A percentile compares a stretch with the other conserved stretches of the same genome.
Evolutionary conservation across 1,139 yeast species (phyloP).

Genomic region (Hansenula anomala): DNA sequence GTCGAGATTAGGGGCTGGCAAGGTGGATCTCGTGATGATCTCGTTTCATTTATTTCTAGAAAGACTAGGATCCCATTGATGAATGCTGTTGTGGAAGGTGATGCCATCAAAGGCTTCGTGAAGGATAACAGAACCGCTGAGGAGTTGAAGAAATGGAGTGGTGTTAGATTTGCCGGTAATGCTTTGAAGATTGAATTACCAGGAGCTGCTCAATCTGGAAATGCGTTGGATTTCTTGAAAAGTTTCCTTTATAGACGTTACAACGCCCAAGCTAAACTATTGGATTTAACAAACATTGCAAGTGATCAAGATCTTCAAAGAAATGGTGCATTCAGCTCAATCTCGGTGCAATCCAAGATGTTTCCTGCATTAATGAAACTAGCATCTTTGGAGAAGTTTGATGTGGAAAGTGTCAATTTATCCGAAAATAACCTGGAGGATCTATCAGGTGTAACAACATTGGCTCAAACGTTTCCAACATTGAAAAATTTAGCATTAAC

Average conservation of each 20-base stretch:
- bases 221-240: constrained; percentile 59
- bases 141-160: constrained; percentile 57
- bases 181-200: constrained; percentile 48
- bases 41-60: constrained; percentile 63
- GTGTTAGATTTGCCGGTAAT: constrained; percentile 79
- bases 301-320: constrained; percentile 58
- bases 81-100: constrained; percentile 42
- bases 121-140: constrained; percentile 51
- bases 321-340: constrained; percentile 62
- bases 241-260: constrained; percentile 63
- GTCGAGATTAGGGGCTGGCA: constrained; percentile 80
- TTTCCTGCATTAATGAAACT: constrained; percentile 89
- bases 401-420: constrained; percentile 71
- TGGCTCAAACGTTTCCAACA: constrained; percentile 71
- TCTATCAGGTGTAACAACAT: constrained; percentile 54
- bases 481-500: constrained; percentile 76
- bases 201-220: constrained; percentile 21
- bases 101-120: constrained; percentile 53
- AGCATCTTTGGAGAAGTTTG: constrained; percentile 44
- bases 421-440: constrained; percentile 68
- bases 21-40: constrained; percentile 66
- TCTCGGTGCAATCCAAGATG: constrained; percentile 65
- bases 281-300: constrained; percentile 66
- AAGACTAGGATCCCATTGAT: constrained; percentile 55
- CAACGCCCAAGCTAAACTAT: constrained; percentile 55